Evolutionary conservation across 306 rosid genomes (phyloP).

Genomic region (barrel medic (Medicago truncatula)): DNA sequence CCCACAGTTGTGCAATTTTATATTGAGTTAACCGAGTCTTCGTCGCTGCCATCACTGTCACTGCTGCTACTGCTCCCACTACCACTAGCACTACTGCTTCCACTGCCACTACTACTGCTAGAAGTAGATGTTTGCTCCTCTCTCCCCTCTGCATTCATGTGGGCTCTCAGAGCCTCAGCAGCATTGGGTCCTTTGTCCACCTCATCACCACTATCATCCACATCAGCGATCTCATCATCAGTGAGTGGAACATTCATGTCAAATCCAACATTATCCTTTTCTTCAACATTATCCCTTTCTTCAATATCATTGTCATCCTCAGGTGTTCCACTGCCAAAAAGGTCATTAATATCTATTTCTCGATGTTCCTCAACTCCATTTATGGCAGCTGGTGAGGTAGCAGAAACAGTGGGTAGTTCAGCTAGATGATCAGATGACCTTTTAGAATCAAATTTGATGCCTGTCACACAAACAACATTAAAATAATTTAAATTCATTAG

Average conservation of each 20-base stretch:
- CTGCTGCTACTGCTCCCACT: conserved; percentile 71
- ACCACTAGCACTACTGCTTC: conserved; percentile 65
- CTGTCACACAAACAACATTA: conserved; percentile 53
- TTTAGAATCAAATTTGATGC: conserved; percentile 60
- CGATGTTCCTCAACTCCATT: conserved; percentile 61
- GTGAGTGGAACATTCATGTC: conserved; percentile 62
- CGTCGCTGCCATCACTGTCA: conserved; percentile 83
- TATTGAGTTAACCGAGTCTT: conserved; percentile 79
- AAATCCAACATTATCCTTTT: conserved; percentile 63
- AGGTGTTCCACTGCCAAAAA: conserved; percentile 70
- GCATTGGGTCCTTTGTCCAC: conserved; percentile 87
- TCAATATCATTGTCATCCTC: conserved; percentile 67
- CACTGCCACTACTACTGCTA: conserved; percentile 78
- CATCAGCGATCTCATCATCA: conserved; percentile 89
- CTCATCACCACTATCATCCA: conserved; percentile 88
- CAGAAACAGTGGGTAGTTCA: conserved; percentile 52
- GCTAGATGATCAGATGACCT: conserved; percentile 48
- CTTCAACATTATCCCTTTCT: conserved; percentile 67
- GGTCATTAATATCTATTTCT: conserved; percentile 60
- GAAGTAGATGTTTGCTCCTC: conserved; percentile 69
- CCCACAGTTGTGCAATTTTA: conserved; percentile 43
- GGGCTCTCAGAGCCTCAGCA: conserved; percentile 85
- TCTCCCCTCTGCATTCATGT: conserved; percentile 75
- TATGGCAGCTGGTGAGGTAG: conserved; percentile 66
- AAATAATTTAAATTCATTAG: conserved; percentile 6